phyloP scores from a whole-genome alignment of 176 grass and related monocot species.

The Raddia distichophylla region DNA sequence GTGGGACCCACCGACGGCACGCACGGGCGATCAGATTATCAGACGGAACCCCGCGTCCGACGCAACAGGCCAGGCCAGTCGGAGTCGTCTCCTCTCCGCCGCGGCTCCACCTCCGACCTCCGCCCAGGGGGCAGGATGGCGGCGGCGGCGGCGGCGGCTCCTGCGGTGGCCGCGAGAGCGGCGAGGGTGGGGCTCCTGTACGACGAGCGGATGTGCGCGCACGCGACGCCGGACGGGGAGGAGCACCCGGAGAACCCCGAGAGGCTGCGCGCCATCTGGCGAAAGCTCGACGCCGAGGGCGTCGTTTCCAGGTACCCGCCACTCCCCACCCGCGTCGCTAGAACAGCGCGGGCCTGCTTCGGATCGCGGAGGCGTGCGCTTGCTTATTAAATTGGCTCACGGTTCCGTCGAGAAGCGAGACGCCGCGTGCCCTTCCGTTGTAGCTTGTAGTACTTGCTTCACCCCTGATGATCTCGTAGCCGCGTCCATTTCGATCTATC shows the following conservation, averaged over 20 bases:
- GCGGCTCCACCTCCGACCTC: background rate
- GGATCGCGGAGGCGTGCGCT: background rate
- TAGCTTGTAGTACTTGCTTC: background rate
- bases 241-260: constrained; percentile 83
- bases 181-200: constrained; percentile 73
- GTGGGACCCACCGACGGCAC: constrained; percentile 5
- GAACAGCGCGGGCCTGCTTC: background rate
- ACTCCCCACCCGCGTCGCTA: background rate
- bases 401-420: background rate
- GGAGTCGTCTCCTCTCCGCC: constrained; percentile 1
- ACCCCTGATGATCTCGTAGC: background rate
- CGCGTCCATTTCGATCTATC: constrained; percentile 4
- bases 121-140: constrained; percentile 20
- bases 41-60: no score
- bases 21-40: no score
- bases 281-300: constrained; percentile 68
- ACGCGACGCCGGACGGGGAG: constrained; percentile 70
- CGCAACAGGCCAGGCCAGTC: constrained; percentile 1
- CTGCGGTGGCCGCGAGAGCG: background rate
- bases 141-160: constrained; percentile 4
- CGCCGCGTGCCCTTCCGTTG: background rate
- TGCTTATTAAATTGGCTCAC: background rate
- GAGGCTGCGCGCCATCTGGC: constrained; percentile 75
- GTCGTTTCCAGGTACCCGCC: constrained; percentile 62
- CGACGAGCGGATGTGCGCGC: constrained; percentile 93